Evolutionary conservation across 2,329 filamentous ascomycete species (phyloP), one percentile per base, ranked within the genome.

Genomic region (Penicillium sp.): DNA sequence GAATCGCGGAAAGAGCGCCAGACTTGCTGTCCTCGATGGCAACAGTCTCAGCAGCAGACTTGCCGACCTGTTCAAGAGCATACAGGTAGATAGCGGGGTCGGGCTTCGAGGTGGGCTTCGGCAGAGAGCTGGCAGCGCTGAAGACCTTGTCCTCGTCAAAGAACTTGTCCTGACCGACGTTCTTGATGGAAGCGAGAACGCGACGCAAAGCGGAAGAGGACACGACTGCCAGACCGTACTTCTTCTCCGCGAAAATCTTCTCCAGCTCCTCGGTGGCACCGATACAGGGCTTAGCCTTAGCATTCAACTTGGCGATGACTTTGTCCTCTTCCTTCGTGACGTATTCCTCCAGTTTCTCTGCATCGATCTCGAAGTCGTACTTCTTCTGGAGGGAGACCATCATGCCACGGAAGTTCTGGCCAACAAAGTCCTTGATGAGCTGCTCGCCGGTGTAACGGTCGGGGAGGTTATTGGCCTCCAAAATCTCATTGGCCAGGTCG

Each of bases 331-430:
- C 89, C 61, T 77, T 77, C 61, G 74, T 77, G 55, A 94, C 87
- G 67, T 88, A 94, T 35, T 66, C 68, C 61, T 93, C 83, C 51
- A 89, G 71, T 64, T 94, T 86, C 2, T 80, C 81, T 19, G 77
- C 69, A 24, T 71, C 61, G 71, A 95, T 80, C 46, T 77, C 72
- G 71, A 95, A 91, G 70, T 77, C 76, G 76, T 87, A 83, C 70
- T 86, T 84, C 69, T 81, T 74, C 70, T 89, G 83, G 53, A 95
- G 81, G 53, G 81, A 82, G 52, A 75, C 71, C 72, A 95, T 83
- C 87, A 95, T 95, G 71, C 88, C 87, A 60, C 88, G 87, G 79
- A 95, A 95, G 79, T 94, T 95, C 69, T 93, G 85, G 62, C 90
- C 89, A 61, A 95, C 88, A 64, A 94, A 95, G 73, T 95, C 87